Evolutionary conservation across 352 stramenopile genomes (phyloP), one percentile per base, ranked within the genome.

Genomic region (Pythium chondricola): DNA sequence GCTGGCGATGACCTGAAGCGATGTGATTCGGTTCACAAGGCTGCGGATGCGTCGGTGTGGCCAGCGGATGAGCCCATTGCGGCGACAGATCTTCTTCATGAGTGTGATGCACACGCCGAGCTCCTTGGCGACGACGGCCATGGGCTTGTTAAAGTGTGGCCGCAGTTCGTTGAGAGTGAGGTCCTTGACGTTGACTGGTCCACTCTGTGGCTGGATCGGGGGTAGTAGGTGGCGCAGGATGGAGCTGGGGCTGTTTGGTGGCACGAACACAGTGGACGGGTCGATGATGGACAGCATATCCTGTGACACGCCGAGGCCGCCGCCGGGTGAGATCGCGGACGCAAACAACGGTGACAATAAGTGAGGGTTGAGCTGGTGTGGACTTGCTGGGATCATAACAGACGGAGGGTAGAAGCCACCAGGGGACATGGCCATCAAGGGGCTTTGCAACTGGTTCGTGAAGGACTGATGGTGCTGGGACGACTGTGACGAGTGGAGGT

Each of bases 51-150:
- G 73, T 36, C 81, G 71, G 44, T 92, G 81, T n/a, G 81, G 81
- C 81, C 81, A 92, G 8, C 81, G 81, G 36, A 77, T 58, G 39
- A 92, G 71, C 8, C 81, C 81, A 51, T 92, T 92, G 50, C 74
- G 73, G 29, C 81, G 77, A 43, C 81, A 92, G 43, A 92, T 92
- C 43, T 92, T 92, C 64, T 92, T 92, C 74, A 92, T 87, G 39
- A 92, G 63, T 38, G 81, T 92, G 58, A 92, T 89, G 45, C 81
- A 92, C 21, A 92, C 77, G 26, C 81, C 81, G 41, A 92, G 61
- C 40, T 89, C 81, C 44, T 92, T 88, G 18, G 77, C 81, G 8
- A 92, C 81, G 7, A 79, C 74, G 1, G 78, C 72, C 76, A 92
- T 89, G 6, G 81, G 81, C 43, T 89, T 89, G 61, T 92, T 89